These are phyloP conservation scores for Austroboletus niveus DNA, from an alignment of 1,284 basidiomycete genomes.

Conservation along the genomic window DNA sequence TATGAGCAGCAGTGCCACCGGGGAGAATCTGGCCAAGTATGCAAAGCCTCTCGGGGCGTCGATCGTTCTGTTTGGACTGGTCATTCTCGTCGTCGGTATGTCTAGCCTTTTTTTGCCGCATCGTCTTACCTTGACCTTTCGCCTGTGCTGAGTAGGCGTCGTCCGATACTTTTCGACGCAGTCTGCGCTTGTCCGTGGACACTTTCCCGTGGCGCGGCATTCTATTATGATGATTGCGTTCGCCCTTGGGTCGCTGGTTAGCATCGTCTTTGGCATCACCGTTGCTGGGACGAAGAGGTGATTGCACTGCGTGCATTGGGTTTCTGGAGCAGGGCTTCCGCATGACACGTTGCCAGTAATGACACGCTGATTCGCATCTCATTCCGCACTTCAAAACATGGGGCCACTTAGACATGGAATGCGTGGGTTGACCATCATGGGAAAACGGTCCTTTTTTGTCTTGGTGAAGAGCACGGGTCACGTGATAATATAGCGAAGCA, in stretches of 20 bases:
- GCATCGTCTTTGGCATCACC: constrained; percentile 24
- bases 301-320: neutral
- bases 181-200: constrained; percentile 27
- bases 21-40: constrained; percentile 8
- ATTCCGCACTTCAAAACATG: too few relatives aligned
- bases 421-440: too few relatives aligned
- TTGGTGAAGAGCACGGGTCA: neutral
- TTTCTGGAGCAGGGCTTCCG: too few relatives aligned
- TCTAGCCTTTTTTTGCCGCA: neutral
- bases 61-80: constrained; percentile 21
- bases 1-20: constrained; percentile 7
- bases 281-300: constrained; percentile 14
- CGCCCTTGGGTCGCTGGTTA: constrained; percentile 22
- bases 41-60: constrained; percentile 29
- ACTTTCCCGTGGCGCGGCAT: constrained; percentile 28
- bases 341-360: too few relatives aligned
- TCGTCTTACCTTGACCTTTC: neutral
- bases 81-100: constrained; percentile 26
- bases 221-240: constrained; percentile 23
- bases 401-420: too few relatives aligned
- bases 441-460: too few relatives aligned
- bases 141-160: constrained; percentile 8
- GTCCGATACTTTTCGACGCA: constrained; percentile 29
- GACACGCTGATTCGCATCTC: too few relatives aligned
- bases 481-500: neutral